These are phyloP conservation scores for Rusavskia elegans DNA, from an alignment of 495 filamentous ascomycete species.

Conservation along the genomic window DNA sequence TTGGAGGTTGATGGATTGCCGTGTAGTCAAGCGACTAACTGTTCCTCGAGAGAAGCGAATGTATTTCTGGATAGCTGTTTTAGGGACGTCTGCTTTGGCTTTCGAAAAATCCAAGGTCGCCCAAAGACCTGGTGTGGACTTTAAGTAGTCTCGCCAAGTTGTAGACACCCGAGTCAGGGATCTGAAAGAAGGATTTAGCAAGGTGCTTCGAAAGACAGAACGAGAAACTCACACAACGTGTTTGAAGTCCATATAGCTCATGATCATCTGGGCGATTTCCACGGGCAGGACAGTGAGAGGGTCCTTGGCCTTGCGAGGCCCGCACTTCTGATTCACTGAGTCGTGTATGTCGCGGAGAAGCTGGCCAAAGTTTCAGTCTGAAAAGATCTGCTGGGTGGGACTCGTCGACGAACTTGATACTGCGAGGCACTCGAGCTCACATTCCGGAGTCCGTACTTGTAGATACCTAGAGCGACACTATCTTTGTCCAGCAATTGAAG, in stretches of 20 bases:
- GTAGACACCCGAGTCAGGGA: slow-evolving; percentile 36
- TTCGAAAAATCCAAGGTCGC: slow-evolving; percentile 32
- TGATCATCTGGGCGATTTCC: slow-evolving; percentile 30
- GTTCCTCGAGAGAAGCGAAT: slow-evolving; percentile 25
- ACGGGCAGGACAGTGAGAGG: slow-evolving; percentile 31
- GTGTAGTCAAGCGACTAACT: slow-evolving; percentile 24
- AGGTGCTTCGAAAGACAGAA: no score
- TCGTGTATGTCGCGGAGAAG: slow-evolving; percentile 27
- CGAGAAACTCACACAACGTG: slow-evolving; percentile 30
- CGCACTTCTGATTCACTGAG: slow-evolving; percentile 23
- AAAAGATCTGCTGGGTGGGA: neutral
- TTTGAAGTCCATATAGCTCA: slow-evolving; percentile 29
- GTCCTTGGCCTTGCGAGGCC: slow-evolving; percentile 20
- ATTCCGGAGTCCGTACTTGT: slow-evolving; percentile 39
- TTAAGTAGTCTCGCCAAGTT: slow-evolving; percentile 32
- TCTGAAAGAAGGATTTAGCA: slow-evolving; percentile 11
- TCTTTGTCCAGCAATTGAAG: slow-evolving; percentile 38
- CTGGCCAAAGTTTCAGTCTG: slow-evolving; percentile 10
- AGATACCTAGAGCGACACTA: slow-evolving; percentile 39
- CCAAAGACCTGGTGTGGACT: slow-evolving; percentile 30
- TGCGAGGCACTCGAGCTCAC: slow-evolving; percentile 20
- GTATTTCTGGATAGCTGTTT: slow-evolving; percentile 25
- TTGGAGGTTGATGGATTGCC: slow-evolving; percentile 6
- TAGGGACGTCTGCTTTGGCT: slow-evolving; percentile 23
- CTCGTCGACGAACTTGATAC: neutral